Base-by-base conservation (phyloP, 768 basidiomycete species). In the Hericium rajendrae region DNA sequence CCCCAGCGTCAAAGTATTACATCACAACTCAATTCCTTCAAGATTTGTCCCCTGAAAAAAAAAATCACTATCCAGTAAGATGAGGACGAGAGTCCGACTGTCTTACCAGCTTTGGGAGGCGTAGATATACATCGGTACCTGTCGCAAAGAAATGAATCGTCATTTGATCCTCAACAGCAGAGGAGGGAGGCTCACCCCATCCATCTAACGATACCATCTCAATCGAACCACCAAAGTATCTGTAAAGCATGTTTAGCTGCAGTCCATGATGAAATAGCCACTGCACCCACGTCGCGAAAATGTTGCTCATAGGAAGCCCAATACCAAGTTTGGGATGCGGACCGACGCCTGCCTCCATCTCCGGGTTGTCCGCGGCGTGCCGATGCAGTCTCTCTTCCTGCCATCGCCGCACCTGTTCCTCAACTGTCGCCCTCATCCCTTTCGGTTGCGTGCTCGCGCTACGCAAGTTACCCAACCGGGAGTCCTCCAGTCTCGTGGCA, bases 271-370 rank as follows among this genome's bases (percentile, higher is more conserved):
- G 18, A n/a, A 48, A 28, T 39, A 70, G 28, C n/a, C 38, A 28
- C 6, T 51, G 49, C 15, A 28, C 81, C 57, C 63, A 89, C 80
- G 84, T 91, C 58, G 91, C 84, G 69, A 83, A 92, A 38, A 93
- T 91, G 64, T 90, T 86, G 67, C 91, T 89, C 89, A 93, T 90
- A 0, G 91, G 89, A 18, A 93, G 71, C 5, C 91, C 91, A 48
- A 93, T 84, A 2, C 91, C 91, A 56, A 92, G 86, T 46, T 79
- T 76, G 48, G 79, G 78, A 68, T 85, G 86, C 6, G 73, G 73
- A 32, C 75, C 77, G 39, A 78, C 74, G 3, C 75, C 75, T 10
- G 72, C 75, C 40, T 73, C 72, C 24, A 71, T 70, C 56, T 79
- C 78, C 24, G 74, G 73, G 59, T 74, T 71, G 32, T 70, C 63